phyloP scores from a whole-genome alignment of 1,284 basidiomycete species.

The Puccinia triticina region DNA sequence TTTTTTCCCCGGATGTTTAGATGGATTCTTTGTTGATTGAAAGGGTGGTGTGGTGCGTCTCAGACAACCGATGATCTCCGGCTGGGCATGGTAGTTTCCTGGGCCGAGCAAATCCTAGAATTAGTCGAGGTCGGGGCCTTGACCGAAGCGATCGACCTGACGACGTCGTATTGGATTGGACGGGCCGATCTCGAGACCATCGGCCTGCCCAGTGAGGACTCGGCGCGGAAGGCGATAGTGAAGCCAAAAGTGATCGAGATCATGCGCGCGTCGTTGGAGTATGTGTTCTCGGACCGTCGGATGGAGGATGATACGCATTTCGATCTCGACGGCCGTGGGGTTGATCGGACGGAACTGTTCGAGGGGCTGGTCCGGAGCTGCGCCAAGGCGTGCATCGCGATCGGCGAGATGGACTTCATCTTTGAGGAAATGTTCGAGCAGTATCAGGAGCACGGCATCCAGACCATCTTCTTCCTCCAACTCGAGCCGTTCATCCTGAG shows the following conservation, averaged over 20 bases:
- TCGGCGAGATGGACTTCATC: constrained; percentile 79
- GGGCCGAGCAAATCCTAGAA: constrained; percentile 88
- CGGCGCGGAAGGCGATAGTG: constrained; percentile 69
- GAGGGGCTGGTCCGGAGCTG: constrained; percentile 82
- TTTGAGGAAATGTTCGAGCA: constrained; percentile 91
- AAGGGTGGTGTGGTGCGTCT: constrained; percentile 43
- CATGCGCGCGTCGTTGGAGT: constrained; percentile 82
- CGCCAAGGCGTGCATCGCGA: constrained; percentile 77
- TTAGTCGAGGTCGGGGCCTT: constrained; percentile 86
- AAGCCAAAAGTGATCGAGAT: constrained; percentile 78
- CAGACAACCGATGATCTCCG: constrained; percentile 66
- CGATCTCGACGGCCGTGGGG: constrained; percentile 80
- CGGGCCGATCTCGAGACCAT: constrained; percentile 82
- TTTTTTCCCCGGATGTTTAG: constrained; percentile 45
- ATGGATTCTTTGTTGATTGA: constrained; percentile 51
- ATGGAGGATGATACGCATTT: constrained; percentile 84
- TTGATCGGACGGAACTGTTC: constrained; percentile 86
- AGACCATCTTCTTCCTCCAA: constrained; percentile 80
- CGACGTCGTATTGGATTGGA: constrained; percentile 80
- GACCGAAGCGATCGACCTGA: constrained; percentile 82
- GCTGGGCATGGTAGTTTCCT: constrained; percentile 85
- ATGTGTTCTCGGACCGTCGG: constrained; percentile 91
- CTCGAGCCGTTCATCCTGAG: constrained; percentile 83
- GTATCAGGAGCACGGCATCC: constrained; percentile 82
- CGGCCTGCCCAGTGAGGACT: constrained; percentile 73